Evolutionary conservation across 2,329 filamentous ascomycete species (phyloP), one percentile per base, ranked within the genome.

Genomic region (Incumbomyces lentus): DNA sequence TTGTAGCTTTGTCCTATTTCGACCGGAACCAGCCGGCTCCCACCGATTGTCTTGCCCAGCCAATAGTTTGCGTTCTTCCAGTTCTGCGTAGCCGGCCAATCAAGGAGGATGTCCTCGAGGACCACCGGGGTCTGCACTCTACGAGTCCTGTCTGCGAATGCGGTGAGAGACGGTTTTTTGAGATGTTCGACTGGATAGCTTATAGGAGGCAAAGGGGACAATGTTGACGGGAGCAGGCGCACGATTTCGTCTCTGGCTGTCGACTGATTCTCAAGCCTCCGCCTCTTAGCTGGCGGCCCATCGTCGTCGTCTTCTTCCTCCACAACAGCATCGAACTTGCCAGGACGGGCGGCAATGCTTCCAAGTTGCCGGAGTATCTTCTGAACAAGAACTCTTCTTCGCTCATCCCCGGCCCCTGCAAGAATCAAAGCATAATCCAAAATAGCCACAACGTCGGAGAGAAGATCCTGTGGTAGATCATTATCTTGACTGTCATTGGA

Each of bases 1-100:
- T 87, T 89, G 60, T 96, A 98, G 59, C 84, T 92, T 39, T 84
- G 72, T 0, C 92, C 90, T 1, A 92, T 64, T 62, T 96, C 89
- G 2, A 95, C 76, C 0, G 90, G 90, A 0, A 96, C 85, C 0
- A 95, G 74, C 10, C 92, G 75, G 29, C 81, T 72, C 0, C 92
- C 92, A 2, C 71, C 75, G 31, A 95, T 78, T 0, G 89, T 95
- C 46, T 71, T 74, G 10, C 76, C 72, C 10, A 87, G 70, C 47
- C 95, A 78, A 62, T 95, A 95, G 0, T 69, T 68, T 0, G 81
- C 80, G n/a, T 73, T 77, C 7, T 68, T 72, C 92, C 92, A 98
- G 0, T 79, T 76, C 1, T 72, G 70, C n/a, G 83, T 64, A 0
- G 90, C 89, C 0, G 89, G 87, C 90, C 90, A 96, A 53, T 79